phyloP scores from a whole-genome alignment of 257 asterid species.

The Penstemon newberryi region DNA sequence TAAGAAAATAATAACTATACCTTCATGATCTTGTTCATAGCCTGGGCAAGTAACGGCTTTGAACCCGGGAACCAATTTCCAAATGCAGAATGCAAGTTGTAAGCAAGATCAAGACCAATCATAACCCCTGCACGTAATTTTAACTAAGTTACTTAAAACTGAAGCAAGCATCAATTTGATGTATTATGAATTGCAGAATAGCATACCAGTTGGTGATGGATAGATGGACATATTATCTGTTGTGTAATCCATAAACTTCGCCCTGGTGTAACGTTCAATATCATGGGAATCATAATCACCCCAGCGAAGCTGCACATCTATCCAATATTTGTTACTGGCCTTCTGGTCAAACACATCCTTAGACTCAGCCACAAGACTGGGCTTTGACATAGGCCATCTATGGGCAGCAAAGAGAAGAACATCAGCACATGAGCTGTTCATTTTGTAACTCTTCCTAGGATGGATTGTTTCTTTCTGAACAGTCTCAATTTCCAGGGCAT shows the following conservation, averaged over 20 bases:
- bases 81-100: slow-evolving; percentile 93
- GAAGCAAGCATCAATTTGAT: not conserved
- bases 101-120: slow-evolving; percentile 98
- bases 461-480: slow-evolving; percentile 99
- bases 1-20: slow-evolving; percentile 30
- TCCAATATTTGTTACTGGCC: slow-evolving; percentile 98
- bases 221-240: slow-evolving; percentile 98
- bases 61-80: slow-evolving; percentile 99
- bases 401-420: slow-evolving; percentile 97
- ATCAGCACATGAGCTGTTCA: slow-evolving; percentile 99
- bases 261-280: slow-evolving; percentile 92
- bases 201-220: slow-evolving; percentile 94
- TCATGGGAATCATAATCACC: slow-evolving; percentile 99
- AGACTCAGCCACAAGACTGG: slow-evolving; percentile 97
- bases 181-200: slow-evolving; percentile 17
- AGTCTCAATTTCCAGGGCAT: slow-evolving; percentile 96
- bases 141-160: no score
- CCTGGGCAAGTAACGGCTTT: slow-evolving; percentile 95
- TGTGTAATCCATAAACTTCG: slow-evolving; percentile 97
- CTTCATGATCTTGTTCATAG: slow-evolving; percentile 99
- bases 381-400: slow-evolving; percentile 99
- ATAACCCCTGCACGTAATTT: slow-evolving; percentile 68
- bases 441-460: slow-evolving; percentile 98
- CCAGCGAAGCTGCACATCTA: slow-evolving; percentile 99
- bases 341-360: slow-evolving; percentile 99